Base-by-base conservation (phyloP, 2,329 filamentous ascomycete species). In the Botrytis elliptica region DNA sequence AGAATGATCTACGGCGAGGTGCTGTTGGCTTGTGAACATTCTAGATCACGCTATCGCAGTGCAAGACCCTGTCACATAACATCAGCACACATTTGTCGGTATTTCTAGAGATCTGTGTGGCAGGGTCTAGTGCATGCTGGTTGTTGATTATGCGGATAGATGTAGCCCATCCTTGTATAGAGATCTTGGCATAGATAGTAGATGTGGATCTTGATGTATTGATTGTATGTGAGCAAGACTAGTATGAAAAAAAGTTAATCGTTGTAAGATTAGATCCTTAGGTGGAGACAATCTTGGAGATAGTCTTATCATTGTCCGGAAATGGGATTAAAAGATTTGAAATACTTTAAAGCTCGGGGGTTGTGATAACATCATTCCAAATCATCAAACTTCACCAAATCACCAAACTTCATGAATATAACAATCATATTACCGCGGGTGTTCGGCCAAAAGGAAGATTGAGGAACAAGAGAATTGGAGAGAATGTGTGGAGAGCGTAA, bases 111-210 rank as follows among this genome's bases (percentile, higher is more conserved):
- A 62, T 63, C 25, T 65, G n/a, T 22, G 8, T 65, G 63, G 63
- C 18, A 46, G n/a, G 40, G 18, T 33, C n/a, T 29, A 65, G 25
- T 65, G 25, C 63, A 46, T 65, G n/a, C 25, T 65, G 44, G 22
- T 33, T 67, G 38, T 9, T 64, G 38, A 29, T 64, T 44, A 29
- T 22, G 44, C 38, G 25, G 44, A 25, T 12, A 52, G 25, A 10
- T 25, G 14, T 20, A 44, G 6, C 29, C 14, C 3, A 49, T 14
- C 42, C 42, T 12, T 49, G 42, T 46, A 66, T 49, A 4, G 20
- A 66, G 12, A 38, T 38, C 64, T 52, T 52, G 33, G 33, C 64
- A 67, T 52, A 49, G 64, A 67, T 67, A 52, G 33, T 49, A 52
- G 29, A 49, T 36, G 44, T 66, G 64, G 44, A 33, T 49, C 18